Evolutionary conservation across 2,329 filamentous ascomycete species (phyloP), one percentile per base, ranked within the genome.

Genomic region (Albifimbria verrucaria): DNA sequence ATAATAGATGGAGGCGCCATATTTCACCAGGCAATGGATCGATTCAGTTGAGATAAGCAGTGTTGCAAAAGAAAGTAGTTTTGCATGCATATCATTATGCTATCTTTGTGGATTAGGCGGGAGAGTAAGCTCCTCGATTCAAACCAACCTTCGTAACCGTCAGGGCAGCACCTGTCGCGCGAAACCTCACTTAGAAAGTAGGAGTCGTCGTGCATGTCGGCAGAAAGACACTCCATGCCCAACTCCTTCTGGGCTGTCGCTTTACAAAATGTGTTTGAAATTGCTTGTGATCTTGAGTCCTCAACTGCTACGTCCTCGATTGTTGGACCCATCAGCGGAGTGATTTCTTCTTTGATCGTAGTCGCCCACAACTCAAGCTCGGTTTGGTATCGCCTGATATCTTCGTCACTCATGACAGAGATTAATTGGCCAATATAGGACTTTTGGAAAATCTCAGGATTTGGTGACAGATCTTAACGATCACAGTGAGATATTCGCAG

Each of bases 401-500:
- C 60, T 1, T 63, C 46, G n/a, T 72, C 68, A 20, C 50, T 68
- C 2, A 72, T 23, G 3, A 65, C 62, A 0, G 65, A 62, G 17
- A 59, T 50, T 1, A 77, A 49, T 32, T 72, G 65, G 1, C 55
- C 54, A 0, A 75, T 12, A 0, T 53, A 36, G 0, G 71, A 70
- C 47, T 70, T 72, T 68, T 61, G 1, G 64, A 64, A 20, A 69
- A 67, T 1, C 60, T 62, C 0, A 74, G 55, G 0, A 74, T 22
- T 1, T 65, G 52, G 32, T 68, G 69, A 41, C 75, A 78, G 1
- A 78, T 51, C 1, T 52, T 45, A 2, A 77, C 71, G 0, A 76
- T 61, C 0, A 72, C 56, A 15, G 72, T 69, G 23, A 73, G 74
- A 48, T 78, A 78, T 54, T 77, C 71, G 11, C 53, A 63, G 2